Base-by-base conservation (phyloP, 208 protist genomes). In the Leishmania arabica region DNA sequence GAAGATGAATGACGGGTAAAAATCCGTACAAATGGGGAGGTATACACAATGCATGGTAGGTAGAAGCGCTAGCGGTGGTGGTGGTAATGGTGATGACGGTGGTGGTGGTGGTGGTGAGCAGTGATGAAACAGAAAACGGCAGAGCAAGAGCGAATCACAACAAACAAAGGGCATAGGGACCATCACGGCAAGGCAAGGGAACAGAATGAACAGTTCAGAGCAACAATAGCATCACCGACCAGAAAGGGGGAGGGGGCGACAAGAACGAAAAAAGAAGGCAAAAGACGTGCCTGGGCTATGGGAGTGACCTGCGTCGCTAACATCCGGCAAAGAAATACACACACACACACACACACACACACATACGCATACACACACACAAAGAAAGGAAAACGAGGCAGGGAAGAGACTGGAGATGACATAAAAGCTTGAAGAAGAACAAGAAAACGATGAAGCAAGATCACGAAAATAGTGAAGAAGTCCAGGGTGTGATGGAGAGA, bases 371-470 rank as follows among this genome's bases (percentile, higher is more conserved):
- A 17, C 60, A 27, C 24, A 15, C 4, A 72, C 72, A 54, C 71
- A 40, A 66, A 79, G 27, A 3, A 72, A 49, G 13, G 24, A 85
- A 68, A 40, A 34, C 58, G 9, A 64, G 34, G 37, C 6, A 80
- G 69, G 0, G 31, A 78, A 53, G 17, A 21, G 45, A 58, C 5
- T n/a, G 24, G 2, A 24, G 45, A 56, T 11, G 13, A 9, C 8
- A 47, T 37, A 3, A 51, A 56, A 31, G n/a, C 24, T 27, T 37
- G 66, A 72, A 75, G 3, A 75, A 31, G 27, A 54, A 17, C 58
- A 34, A 54, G 4, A 8, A 54, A 13, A 72, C 17, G 24, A 17
- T 0, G 40, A 72, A 51, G 40, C 6, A 49, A 51, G 68, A 72
- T 27, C 21, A 72, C 31, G 31, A 68, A 9, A 40, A 24, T 34